These are phyloP conservation scores for Anacardium occidentale DNA, from an alignment of 345 rosid genomes.

Conservation along the genomic window DNA sequence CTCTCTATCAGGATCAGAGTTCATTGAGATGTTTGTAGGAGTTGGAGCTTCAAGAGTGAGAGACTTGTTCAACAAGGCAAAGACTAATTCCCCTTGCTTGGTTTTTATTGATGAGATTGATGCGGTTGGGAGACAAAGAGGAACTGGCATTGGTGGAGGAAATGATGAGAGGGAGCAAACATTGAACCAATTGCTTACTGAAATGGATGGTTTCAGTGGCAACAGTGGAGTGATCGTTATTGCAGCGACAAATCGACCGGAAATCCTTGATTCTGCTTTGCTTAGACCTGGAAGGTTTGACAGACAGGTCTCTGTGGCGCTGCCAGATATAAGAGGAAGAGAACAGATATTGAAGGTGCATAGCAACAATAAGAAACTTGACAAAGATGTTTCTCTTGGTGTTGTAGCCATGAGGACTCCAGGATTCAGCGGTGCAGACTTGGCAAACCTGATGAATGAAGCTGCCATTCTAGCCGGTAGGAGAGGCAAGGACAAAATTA, in stretches of 20 bases:
- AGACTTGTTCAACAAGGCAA: conserved; percentile 79
- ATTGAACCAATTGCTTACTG: conserved; percentile 72
- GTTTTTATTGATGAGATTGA: conserved; percentile 84
- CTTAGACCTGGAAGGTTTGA: conserved; percentile 80
- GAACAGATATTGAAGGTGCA: conserved; percentile 74
- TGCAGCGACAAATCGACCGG: conserved; percentile 78
- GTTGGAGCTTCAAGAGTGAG: conserved; percentile 75
- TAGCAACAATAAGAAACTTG: conserved; percentile 68
- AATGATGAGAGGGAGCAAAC: conserved; percentile 87
- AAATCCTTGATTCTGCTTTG: conserved; percentile 73
- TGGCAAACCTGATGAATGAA: conserved; percentile 79
- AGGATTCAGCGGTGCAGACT: conserved; percentile 83
- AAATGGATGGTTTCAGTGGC: conserved; percentile 71
- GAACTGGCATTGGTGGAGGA: conserved; percentile 84
- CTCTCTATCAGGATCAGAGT: conserved; percentile 71
- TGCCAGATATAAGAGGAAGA: conserved; percentile 72
- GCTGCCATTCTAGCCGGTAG: conserved; percentile 77
- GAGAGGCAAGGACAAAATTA: conserved; percentile 59
- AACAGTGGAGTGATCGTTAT: conserved; percentile 68
- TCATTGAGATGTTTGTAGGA: conserved; percentile 81
- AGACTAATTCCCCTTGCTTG: conserved; percentile 63
- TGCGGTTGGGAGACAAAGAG: conserved; percentile 78
- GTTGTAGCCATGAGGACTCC: conserved; percentile 73
- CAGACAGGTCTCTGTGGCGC: conserved; percentile 65
- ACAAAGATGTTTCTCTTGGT: conserved; percentile 45